Evolutionary conservation across 768 basidiomycete species (phyloP).

Genomic region (Tephrocybe sp.): DNA sequence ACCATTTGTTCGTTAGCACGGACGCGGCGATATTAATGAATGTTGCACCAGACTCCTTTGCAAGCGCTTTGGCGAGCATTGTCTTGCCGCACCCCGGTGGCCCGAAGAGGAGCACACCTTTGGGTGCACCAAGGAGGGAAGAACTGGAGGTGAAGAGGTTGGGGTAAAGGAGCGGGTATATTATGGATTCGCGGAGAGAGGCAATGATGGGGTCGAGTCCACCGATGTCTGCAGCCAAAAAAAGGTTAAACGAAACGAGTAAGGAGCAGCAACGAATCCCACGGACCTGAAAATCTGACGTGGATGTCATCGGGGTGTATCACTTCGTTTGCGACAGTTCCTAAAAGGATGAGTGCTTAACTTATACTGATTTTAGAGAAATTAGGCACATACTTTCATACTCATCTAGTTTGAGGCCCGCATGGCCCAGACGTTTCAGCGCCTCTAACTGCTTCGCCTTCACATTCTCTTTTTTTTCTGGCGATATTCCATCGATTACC

Average conservation of each 20-base stretch:
- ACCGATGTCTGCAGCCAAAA: slow-evolving; percentile 66
- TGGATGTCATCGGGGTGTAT: slow-evolving; percentile 90
- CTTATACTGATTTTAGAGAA: neutral
- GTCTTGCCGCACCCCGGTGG: slow-evolving; percentile 99
- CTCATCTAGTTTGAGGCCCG: slow-evolving; percentile 76
- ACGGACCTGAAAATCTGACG: slow-evolving; percentile 68
- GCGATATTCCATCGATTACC: slow-evolving; percentile 54
- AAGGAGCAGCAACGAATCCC: neutral
- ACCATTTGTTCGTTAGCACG: slow-evolving; percentile 48
- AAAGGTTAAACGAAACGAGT: neutral
- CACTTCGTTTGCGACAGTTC: slow-evolving; percentile 87
- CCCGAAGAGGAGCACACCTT: slow-evolving; percentile 93
- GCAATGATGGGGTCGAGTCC: slow-evolving; percentile 90
- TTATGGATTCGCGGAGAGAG: slow-evolving; percentile 91
- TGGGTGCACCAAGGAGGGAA: slow-evolving; percentile 84
- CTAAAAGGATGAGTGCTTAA: slow-evolving; percentile 31
- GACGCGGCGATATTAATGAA: slow-evolving; percentile 71
- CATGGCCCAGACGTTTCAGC: slow-evolving; percentile 68
- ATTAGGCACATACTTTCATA: slow-evolving; percentile 69
- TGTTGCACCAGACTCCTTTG: slow-evolving; percentile 95
- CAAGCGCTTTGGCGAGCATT: slow-evolving; percentile 98
- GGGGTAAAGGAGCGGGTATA: slow-evolving; percentile 91
- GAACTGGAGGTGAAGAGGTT: slow-evolving; percentile 81
- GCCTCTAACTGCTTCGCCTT: slow-evolving; percentile 71
- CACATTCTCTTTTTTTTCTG: slow-evolving; percentile 56